A percentile compares a stretch with the other conserved stretches of the same genome.
phyloP scores from a whole-genome alignment of 148 eudicot genomes.

The Camellia sinensis region DNA sequence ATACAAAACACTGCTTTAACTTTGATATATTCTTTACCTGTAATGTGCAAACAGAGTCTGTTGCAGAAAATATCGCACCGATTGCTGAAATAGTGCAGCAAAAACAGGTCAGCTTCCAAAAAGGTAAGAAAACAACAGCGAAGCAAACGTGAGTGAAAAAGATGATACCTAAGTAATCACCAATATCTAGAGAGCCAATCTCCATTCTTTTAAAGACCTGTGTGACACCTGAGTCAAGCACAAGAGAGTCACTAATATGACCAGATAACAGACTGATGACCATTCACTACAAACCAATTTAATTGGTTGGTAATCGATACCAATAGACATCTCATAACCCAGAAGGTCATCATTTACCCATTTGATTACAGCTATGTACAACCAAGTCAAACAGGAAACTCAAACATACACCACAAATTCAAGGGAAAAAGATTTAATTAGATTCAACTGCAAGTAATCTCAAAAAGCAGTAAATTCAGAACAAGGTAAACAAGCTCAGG shows the following conservation, averaged over 20 bases:
- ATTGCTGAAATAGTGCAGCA: conserved; percentile 50
- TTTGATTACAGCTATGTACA: neutral
- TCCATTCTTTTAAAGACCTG: conserved; percentile 45
- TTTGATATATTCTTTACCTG: conserved; percentile 43
- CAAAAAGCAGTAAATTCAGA: neutral
- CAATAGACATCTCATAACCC: neutral
- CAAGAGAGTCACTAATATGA: conserved; percentile 7
- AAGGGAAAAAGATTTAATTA: too few species aligned
- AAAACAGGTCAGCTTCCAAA: conserved; percentile 19
- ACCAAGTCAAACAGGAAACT: neutral
- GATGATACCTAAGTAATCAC: conserved; percentile 65
- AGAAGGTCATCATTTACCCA: neutral
- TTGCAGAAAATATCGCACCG: conserved; percentile 82
- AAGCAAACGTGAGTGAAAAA: neutral
- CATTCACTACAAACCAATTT: neutral
- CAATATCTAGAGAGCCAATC: conserved; percentile 48
- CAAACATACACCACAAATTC: neutral
- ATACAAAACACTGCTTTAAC: conserved; percentile 13
- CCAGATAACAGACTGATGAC: neutral
- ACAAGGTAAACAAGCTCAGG: neutral
- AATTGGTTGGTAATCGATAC: neutral
- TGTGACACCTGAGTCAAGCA: conserved; percentile 47
- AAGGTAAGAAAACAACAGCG: neutral
- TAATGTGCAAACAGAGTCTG: conserved; percentile 87
- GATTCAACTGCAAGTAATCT: neutral